A percentile compares a stretch with the other conserved stretches of the same genome.
These are phyloP conservation scores for Arthroderma sp. DNA, from an alignment of 2,329 filamentous ascomycete species.

Conservation along the genomic window DNA sequence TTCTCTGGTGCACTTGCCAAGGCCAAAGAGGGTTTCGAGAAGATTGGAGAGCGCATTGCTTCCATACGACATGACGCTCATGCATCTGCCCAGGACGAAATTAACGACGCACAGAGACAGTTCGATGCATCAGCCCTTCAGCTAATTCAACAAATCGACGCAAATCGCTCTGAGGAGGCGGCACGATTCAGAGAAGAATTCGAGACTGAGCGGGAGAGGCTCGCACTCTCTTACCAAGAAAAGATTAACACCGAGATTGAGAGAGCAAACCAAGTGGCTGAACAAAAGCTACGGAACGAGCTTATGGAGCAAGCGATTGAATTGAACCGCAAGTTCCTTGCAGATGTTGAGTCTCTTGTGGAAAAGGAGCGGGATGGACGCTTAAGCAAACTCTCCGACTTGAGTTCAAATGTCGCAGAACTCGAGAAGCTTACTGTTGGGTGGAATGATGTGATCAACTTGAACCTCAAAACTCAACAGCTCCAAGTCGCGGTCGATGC, in stretches of 20 bases:
- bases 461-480: slow-evolving; percentile 86
- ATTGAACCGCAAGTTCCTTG: slow-evolving; percentile 72
- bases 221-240: slow-evolving; percentile 65
- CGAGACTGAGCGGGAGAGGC: slow-evolving; percentile 68
- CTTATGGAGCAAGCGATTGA: slow-evolving; percentile 82
- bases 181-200: slow-evolving; percentile 76
- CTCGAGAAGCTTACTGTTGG: slow-evolving; percentile 77
- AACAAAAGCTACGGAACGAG: slow-evolving; percentile 70
- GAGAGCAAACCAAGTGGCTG: slow-evolving; percentile 63
- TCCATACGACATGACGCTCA: slow-evolving; percentile 57
- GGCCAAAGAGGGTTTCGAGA: slow-evolving; percentile 70
- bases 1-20: slow-evolving; percentile 68
- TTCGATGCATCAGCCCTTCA: slow-evolving; percentile 81
- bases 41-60: slow-evolving; percentile 66
- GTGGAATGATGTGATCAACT: slow-evolving; percentile 83
- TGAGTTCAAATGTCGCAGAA: slow-evolving; percentile 64
- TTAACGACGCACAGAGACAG: slow-evolving; percentile 56
- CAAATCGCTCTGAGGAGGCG: slow-evolving; percentile 69
- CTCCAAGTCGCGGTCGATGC: slow-evolving; percentile 92
- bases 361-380: slow-evolving; percentile 80
- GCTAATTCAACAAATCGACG: slow-evolving; percentile 76
- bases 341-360: slow-evolving; percentile 65
- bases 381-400: slow-evolving; percentile 69
- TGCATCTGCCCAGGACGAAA: slow-evolving; percentile 59
- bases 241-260: slow-evolving; percentile 68